phyloP scores from a whole-genome alignment of 1,284 basidiomycete genomes.

The Ustilago trichophora region DNA sequence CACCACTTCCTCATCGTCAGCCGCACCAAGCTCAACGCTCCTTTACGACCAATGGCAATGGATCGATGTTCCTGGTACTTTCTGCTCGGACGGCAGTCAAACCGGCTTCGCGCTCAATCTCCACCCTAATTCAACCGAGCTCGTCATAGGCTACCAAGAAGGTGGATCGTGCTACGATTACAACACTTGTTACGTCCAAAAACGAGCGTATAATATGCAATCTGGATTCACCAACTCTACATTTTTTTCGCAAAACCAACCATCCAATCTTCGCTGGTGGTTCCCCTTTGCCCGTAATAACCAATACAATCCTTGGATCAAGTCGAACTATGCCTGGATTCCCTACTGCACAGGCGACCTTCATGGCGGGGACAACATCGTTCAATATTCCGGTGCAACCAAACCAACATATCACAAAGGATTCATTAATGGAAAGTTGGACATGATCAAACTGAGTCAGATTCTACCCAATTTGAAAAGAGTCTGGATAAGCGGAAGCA shows the following conservation, averaged over 20 bases:
- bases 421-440: constrained; percentile 12
- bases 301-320: constrained; percentile 20
- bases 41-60: constrained; percentile 22
- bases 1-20: neutral
- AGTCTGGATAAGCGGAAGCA: constrained; percentile 15
- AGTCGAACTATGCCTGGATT: constrained; percentile 23
- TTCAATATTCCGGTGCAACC: constrained; percentile 10
- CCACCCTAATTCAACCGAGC: constrained; percentile 13
- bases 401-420: constrained; percentile 13
- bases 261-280: too few relatives aligned
- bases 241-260: too few relatives aligned
- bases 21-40: too few relatives aligned
- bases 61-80: constrained; percentile 28
- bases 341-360: constrained; percentile 41
- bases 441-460: constrained; percentile 15
- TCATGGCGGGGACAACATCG: constrained; percentile 24
- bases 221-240: too few relatives aligned
- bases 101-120: constrained; percentile 33
- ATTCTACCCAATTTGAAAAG: constrained; percentile 9
- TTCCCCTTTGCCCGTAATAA: constrained; percentile 26
- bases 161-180: constrained; percentile 38
- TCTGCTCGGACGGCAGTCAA: constrained; percentile 17
- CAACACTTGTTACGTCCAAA: constrained; percentile 18
- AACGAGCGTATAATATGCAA: constrained; percentile 26
- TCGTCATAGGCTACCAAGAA: constrained; percentile 20